A percentile compares a stretch with the other conserved stretches of the same genome.
Evolutionary conservation across 2,329 filamentous ascomycete species (phyloP).

Genomic region (Hypoxylon sp.): DNA sequence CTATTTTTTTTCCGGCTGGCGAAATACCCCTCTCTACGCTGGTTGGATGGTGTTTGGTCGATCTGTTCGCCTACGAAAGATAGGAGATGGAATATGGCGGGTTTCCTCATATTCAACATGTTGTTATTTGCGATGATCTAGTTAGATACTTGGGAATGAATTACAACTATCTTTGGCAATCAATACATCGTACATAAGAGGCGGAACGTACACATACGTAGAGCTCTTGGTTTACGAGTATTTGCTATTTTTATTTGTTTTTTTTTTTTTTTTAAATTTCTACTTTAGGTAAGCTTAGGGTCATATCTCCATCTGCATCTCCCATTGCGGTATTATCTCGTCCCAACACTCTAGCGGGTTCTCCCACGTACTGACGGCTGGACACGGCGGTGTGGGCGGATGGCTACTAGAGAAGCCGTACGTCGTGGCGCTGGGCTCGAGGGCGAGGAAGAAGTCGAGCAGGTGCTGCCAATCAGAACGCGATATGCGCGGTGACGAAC

Average conservation of each 20-base stretch:
- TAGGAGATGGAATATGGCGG: background rate
- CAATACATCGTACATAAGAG: background rate
- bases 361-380: slow-evolving; percentile 18
- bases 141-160: background rate
- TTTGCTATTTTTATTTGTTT: slow-evolving; percentile 1
- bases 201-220: background rate
- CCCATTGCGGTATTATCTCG: slow-evolving; percentile 32
- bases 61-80: background rate
- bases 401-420: slow-evolving; percentile 30
- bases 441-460: slow-evolving; percentile 40
- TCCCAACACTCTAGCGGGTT: slow-evolving; percentile 24
- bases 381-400: slow-evolving; percentile 23
- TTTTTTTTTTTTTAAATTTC: no score
- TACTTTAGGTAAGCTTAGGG: background rate
- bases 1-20: slow-evolving; percentile 3
- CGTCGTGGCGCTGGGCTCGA: slow-evolving; percentile 34
- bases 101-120: background rate
- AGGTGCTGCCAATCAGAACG: slow-evolving; percentile 44
- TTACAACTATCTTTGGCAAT: background rate
- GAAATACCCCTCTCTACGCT: slow-evolving; percentile 29
- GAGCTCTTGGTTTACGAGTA: background rate
- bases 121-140: background rate
- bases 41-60: slow-evolving; percentile 1
- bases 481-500: slow-evolving; percentile 29
- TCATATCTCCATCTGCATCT: slow-evolving; percentile 19